A percentile compares a stretch with the other conserved stretches of the same genome.
Evolutionary conservation across 148 eudicot genomes (phyloP).

Genomic region (Silene latifolia): DNA sequence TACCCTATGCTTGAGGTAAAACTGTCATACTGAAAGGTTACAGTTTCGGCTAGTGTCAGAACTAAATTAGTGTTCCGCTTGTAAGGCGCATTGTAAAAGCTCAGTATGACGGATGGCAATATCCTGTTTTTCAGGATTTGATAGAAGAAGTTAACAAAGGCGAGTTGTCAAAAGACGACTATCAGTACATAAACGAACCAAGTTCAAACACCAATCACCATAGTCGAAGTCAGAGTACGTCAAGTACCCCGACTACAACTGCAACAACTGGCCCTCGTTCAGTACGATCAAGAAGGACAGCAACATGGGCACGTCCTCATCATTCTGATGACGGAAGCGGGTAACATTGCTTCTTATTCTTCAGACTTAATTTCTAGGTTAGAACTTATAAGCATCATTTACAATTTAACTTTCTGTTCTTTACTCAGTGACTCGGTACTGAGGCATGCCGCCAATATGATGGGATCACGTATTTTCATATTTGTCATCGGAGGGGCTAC

Average conservation of each 20-base stretch:
- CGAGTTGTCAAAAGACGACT: constrained; percentile 66
- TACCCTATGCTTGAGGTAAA: constrained; percentile 91
- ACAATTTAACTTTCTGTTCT: constrained; percentile 7
- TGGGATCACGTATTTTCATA: constrained; percentile 84
- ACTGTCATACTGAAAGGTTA: constrained; percentile 9
- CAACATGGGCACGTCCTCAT: constrained; percentile 78
- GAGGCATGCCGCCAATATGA: constrained; percentile 46
- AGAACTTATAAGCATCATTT: neutral
- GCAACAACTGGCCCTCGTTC: constrained; percentile 54
- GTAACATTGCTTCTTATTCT: constrained; percentile 31
- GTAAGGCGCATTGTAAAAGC: too few species aligned
- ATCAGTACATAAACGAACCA: constrained; percentile 68
- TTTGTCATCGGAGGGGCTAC: constrained; percentile 95
- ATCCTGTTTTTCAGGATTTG: constrained; percentile 54
- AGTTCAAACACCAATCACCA: constrained; percentile 25
- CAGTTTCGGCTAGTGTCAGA: neutral
- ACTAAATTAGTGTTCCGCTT: neutral
- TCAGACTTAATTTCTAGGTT: neutral
- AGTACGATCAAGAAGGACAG: constrained; percentile 88
- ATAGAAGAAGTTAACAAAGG: constrained; percentile 72
- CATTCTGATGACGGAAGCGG: constrained; percentile 84
- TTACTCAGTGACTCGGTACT: constrained; percentile 65
- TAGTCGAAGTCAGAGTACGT: constrained; percentile 28
- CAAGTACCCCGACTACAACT: constrained; percentile 34
- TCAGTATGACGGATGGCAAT: too few species aligned